These are phyloP conservation scores for Hypomontagnella monticulosa DNA, from an alignment of 495 filamentous ascomycete species.

Conservation along the genomic window DNA sequence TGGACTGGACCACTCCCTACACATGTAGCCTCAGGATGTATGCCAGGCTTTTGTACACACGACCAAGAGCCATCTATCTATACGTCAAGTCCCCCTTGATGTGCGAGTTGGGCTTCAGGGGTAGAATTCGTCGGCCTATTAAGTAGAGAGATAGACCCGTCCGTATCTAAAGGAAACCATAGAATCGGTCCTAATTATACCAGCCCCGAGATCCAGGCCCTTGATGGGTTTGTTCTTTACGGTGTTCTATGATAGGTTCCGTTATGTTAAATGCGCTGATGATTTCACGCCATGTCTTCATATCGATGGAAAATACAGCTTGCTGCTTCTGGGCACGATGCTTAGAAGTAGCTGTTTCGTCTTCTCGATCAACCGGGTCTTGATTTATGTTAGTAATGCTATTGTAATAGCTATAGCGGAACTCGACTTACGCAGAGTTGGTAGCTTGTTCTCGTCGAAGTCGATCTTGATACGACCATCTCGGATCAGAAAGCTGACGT, in stretches of 20 bases:
- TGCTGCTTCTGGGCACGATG: slow-evolving; percentile 73
- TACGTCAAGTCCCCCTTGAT: not conserved
- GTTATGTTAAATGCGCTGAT: slow-evolving; percentile 77
- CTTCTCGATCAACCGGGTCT: slow-evolving; percentile 39
- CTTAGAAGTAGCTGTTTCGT: slow-evolving; percentile 40
- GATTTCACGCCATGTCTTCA: slow-evolving; percentile 79
- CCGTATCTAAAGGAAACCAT: not conserved
- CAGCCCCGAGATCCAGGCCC: slow-evolving; percentile 73
- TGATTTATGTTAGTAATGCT: slow-evolving; percentile 22
- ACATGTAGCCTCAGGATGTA: not conserved
- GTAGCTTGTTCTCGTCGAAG: slow-evolving; percentile 70
- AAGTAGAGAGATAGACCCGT: not conserved
- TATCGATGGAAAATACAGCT: slow-evolving; percentile 85
- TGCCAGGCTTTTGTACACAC: not conserved
- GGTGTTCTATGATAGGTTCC: slow-evolving; percentile 83
- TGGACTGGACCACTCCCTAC: not conserved
- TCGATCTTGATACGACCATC: slow-evolving; percentile 79
- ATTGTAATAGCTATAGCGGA: slow-evolving; percentile 6
- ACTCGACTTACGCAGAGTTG: slow-evolving; percentile 72
- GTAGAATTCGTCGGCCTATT: not conserved
- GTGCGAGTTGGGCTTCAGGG: too few species aligned
- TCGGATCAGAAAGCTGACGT: slow-evolving; percentile 90
- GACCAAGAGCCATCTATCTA: not conserved
- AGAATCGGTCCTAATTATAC: slow-evolving; percentile 67
- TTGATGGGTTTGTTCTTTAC: slow-evolving; percentile 66